Base-by-base conservation (phyloP, 1,284 basidiomycete species). In the Cryptococcus sp. region DNA sequence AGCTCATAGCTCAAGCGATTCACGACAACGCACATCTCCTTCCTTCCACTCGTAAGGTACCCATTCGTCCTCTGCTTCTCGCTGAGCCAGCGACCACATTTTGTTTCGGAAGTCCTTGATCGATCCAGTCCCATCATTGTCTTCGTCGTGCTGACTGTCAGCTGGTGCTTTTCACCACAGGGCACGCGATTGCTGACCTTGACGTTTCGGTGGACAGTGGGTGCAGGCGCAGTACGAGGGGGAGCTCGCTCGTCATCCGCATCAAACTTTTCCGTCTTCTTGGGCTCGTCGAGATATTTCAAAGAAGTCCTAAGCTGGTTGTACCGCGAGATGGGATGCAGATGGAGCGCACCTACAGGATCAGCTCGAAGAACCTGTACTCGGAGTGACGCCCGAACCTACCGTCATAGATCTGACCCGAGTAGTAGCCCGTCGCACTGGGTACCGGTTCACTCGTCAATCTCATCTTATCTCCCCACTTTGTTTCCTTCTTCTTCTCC, bases 21-120 rank as follows among this genome's bases (percentile, higher is more conserved):
- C 34, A 18, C 18, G 16, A 37, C 24, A 18, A 57, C 54, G 54
- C 33, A 60, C 59, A 24, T 59, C 53, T 11, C 60, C 63, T 23
- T 61, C 58, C 41, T 57, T 60, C 68, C 68, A 74, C 33, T 57
- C 48, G 52, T 71, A 74, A 12, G 51, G 42, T 2, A 67, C 57
- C 72, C 72, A 74, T 25, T 51, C 50, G 56, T 74, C 72, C 31
- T 65, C 66, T 9, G 60, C 57, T 52, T 72, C 71, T 24, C 58
- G 54, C 34, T 59, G 51, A 2, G 58, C 51, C 53, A 58, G 59
- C 24, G 58, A 51, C 63, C 66, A 69, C 66, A 72, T 69, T 53
- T 70, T 70, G 46, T 65, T 63, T 35, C 72, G 57, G 53, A 74
- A 72, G 51, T 72, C 68, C 42, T 68, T 68, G 50, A 72, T 66